Base-by-base conservation (phyloP, 1,284 basidiomycete species). In the Testicularia cyperi region DNA sequence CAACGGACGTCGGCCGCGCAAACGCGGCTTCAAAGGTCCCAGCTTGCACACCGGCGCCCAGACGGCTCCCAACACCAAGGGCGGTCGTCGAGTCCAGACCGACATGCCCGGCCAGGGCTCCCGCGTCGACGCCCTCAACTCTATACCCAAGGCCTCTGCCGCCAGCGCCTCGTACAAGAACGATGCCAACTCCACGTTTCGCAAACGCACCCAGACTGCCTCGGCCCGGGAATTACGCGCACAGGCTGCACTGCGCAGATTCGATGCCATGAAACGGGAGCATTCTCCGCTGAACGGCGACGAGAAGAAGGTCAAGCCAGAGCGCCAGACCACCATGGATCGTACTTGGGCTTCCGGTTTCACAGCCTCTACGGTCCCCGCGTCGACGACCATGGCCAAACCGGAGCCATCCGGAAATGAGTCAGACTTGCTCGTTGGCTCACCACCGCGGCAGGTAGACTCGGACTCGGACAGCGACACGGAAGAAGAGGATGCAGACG, bases 111-210 rank as follows among this genome's bases (percentile, higher is more conserved):
- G 61, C 8, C 39, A 40, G 31, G 62, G 65, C 29, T 56, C 53
- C 2, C 40, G 68, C n/a, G 48, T 70, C 21, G 68, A 70, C 36
- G 57, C 52, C 5, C 37, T 42, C 29, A 57, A 70, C 41, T 45
- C 51, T 24, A 4, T 68, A 2, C 65, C 62, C 3, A 51, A 26
- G 19, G 67, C 67, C 16, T 47, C 54, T 4, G 57, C 56, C 2
- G 34, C 29, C 22, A 42, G 27, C 25, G 22, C 48, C 9, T 32
- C 42, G 0, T 70, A 70, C 45, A 65, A 53, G 26, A n/a, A 38
- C n/a, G 68, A 70, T 34, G 30, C 38, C 6, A 68, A 70, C 38
- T 68, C 65, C 8, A 68, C 65, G 1, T 70, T 70, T 28, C 57
- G 68, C 19, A 70, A 65, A 26, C 46, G 58, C 0, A 52, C 60